phyloP scores from a whole-genome alignment of 2,329 filamentous ascomycete species.

The Ascochyta koolunga region DNA sequence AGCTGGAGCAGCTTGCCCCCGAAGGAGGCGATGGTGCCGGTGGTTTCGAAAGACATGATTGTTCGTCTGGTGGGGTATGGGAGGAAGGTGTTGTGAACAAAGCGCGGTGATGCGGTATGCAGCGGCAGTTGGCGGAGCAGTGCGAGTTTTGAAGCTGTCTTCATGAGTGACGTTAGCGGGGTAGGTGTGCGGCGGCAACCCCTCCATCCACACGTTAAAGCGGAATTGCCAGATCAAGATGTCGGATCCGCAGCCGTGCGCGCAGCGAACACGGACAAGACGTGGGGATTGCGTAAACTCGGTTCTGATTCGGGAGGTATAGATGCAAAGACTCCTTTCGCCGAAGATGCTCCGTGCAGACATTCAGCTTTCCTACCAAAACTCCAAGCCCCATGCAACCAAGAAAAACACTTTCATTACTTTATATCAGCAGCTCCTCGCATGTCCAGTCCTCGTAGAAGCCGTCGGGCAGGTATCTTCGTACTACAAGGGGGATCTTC shows the following conservation, averaged over 20 bases:
- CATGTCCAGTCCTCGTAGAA: slow-evolving; percentile 99
- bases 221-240: slow-evolving; percentile 11
- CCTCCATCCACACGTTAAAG: slow-evolving; percentile 12
- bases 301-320: slow-evolving; percentile 44
- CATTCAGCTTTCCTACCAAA: slow-evolving; percentile 33
- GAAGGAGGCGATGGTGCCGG: slow-evolving; percentile 86
- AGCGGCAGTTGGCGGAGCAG: slow-evolving; percentile 17
- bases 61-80: slow-evolving; percentile 21
- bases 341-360: slow-evolving; percentile 36
- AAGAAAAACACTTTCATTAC: slow-evolving; percentile 16
- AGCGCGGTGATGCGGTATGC: slow-evolving; percentile 3
- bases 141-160: slow-evolving; percentile 31
- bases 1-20: slow-evolving; percentile 96
- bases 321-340: slow-evolving; percentile 41
- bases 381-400: slow-evolving; percentile 46
- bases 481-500: slow-evolving; percentile 95
- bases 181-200: not conserved
- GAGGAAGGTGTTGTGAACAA: slow-evolving; percentile 13
- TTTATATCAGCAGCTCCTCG: slow-evolving; percentile 76
- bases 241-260: slow-evolving; percentile 43
- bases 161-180: slow-evolving; percentile 39
- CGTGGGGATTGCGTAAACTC: slow-evolving; percentile 36
- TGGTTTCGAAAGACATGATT: slow-evolving; percentile 78
- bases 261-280: slow-evolving; percentile 24
- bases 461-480: slow-evolving; percentile 95